These are phyloP conservation scores for Aspergillus aculeatinus DNA, from an alignment of 2,329 filamentous ascomycete genomes.

Conservation along the genomic window DNA sequence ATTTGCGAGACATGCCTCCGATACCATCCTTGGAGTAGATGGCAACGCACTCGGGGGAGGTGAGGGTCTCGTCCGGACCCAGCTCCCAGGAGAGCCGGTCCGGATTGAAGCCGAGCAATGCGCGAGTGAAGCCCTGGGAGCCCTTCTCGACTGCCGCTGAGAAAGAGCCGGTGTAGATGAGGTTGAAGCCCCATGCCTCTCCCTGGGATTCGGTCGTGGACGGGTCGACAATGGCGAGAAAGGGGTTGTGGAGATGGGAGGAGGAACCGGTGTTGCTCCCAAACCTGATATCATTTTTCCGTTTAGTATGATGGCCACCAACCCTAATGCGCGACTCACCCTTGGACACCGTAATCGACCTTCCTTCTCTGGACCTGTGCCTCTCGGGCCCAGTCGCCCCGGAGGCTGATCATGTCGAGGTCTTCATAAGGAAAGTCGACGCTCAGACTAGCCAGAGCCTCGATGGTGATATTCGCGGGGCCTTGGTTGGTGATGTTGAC, in stretches of 20 bases:
- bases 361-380: constrained; percentile 55
- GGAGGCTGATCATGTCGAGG: constrained; percentile 61
- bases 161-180: constrained; percentile 65
- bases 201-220: constrained; percentile 61
- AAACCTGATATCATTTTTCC: constrained; percentile 46
- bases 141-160: constrained; percentile 61
- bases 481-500: constrained; percentile 63
- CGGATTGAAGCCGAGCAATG: constrained; percentile 61
- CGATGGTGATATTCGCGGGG: constrained; percentile 51
- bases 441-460: constrained; percentile 61
- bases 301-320: not conserved
- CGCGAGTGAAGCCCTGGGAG: constrained; percentile 61
- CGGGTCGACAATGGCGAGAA: constrained; percentile 58
- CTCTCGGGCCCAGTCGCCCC: constrained; percentile 64
- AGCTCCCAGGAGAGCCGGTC: constrained; percentile 61
- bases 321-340: constrained; percentile 38
- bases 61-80: constrained; percentile 56
- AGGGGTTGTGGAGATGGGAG: constrained; percentile 65
- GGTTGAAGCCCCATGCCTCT: constrained; percentile 64
- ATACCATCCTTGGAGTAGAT: constrained; percentile 61
- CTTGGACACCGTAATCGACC: constrained; percentile 57
- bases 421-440: constrained; percentile 61
- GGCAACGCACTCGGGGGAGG: constrained; percentile 62
- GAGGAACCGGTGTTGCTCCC: constrained; percentile 62
- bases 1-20: constrained; percentile 61